Evolutionary conservation across 805 yeast species (phyloP).

Genomic region (Wickerhamomyces hampshirensis): DNA sequence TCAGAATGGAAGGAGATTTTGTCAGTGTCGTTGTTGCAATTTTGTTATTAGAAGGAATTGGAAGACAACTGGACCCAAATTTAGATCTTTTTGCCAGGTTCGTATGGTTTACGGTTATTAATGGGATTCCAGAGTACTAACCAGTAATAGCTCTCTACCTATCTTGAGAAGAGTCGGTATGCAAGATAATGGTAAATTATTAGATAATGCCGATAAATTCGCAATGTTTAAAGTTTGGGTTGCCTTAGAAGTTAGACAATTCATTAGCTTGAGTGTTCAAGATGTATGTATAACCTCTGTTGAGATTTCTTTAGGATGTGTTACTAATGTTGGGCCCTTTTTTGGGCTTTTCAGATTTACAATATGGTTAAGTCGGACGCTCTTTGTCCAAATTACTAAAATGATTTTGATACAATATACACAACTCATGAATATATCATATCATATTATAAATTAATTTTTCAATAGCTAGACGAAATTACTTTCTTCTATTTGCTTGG

Average conservation of each 20-base stretch:
- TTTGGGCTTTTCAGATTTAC: slow-evolving; percentile 33
- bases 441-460: too few relatives aligned
- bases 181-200: slow-evolving; percentile 53
- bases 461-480: too few relatives aligned
- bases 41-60: slow-evolving; percentile 87
- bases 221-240: slow-evolving; percentile 90
- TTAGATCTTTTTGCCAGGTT: slow-evolving; percentile 94
- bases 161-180: slow-evolving; percentile 64
- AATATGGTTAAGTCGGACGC: slow-evolving; percentile 59
- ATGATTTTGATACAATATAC: background rate
- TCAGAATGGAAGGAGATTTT: slow-evolving; percentile 96
- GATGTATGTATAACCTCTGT: slow-evolving; percentile 46
- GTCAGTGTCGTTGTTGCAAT: slow-evolving; percentile 94
- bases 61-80: slow-evolving; percentile 89
- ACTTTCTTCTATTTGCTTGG: too few relatives aligned
- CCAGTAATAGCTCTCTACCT: slow-evolving; percentile 29
- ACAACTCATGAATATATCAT: too few relatives aligned
- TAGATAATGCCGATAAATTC: slow-evolving; percentile 55
- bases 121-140: slow-evolving; percentile 30
- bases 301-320: background rate
- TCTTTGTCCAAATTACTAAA: slow-evolving; percentile 56
- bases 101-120: slow-evolving; percentile 45
- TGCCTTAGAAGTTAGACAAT: slow-evolving; percentile 82
- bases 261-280: slow-evolving; percentile 76
- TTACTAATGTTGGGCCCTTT: slow-evolving; percentile 6